Evolutionary conservation across 2,329 filamentous ascomycete species (phyloP).

Genomic region (Cladosporium velox): DNA sequence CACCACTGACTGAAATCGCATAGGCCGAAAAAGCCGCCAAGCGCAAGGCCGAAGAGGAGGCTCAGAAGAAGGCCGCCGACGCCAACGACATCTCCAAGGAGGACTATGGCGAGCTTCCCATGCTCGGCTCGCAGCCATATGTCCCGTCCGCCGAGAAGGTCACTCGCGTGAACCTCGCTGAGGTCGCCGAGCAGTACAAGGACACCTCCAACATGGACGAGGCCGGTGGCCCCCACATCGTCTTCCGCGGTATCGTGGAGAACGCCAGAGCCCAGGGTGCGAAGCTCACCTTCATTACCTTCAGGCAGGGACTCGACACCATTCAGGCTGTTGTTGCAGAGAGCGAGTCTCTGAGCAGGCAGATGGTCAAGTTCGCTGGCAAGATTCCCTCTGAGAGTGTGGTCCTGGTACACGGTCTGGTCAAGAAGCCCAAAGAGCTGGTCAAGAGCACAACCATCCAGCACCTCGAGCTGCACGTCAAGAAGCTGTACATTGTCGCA

Average conservation of each 20-base stretch:
- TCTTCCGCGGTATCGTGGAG: slow-evolving; percentile 78
- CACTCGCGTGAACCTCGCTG: slow-evolving; percentile 61
- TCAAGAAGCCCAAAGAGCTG: slow-evolving; percentile 80
- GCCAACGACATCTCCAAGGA: slow-evolving; percentile 67
- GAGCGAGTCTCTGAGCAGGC: slow-evolving; percentile 63
- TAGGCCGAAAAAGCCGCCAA: slow-evolving; percentile 64
- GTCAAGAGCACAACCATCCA: slow-evolving; percentile 85
- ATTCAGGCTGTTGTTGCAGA: slow-evolving; percentile 79
- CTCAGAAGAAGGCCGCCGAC: slow-evolving; percentile 66
- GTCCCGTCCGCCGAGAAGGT: slow-evolving; percentile 52
- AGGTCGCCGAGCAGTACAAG: slow-evolving; percentile 63
- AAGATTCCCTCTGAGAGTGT: slow-evolving; percentile 77
- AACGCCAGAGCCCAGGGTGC: slow-evolving; percentile 86
- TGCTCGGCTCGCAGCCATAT: slow-evolving; percentile 55
- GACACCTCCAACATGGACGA: slow-evolving; percentile 53
- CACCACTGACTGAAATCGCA: slow-evolving; percentile 13
- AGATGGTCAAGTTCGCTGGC: slow-evolving; percentile 93
- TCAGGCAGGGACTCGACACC: slow-evolving; percentile 73
- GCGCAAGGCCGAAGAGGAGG: slow-evolving; percentile 68
- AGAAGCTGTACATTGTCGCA: slow-evolving; percentile 78
- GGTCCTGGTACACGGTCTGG: slow-evolving; percentile 75
- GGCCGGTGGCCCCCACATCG: slow-evolving; percentile 58
- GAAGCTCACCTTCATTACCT: slow-evolving; percentile 87
- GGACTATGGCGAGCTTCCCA: slow-evolving; percentile 74
- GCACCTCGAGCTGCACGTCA: slow-evolving; percentile 82